Base-by-base conservation (phyloP, 352 stramenopile species). In the Elongisporangium anandrum region DNA sequence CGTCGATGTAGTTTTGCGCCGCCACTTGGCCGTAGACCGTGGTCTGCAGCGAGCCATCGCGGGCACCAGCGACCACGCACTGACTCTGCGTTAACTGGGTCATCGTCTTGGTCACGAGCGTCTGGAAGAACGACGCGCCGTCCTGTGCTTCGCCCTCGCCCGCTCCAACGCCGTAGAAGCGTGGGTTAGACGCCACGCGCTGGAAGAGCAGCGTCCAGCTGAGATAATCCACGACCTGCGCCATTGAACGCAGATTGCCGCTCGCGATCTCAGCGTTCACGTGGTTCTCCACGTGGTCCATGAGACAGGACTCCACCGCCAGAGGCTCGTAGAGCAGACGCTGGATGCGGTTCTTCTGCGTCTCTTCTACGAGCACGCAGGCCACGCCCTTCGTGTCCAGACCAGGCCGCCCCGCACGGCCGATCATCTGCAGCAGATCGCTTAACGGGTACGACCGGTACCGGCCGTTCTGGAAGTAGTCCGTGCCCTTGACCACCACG, bases 381-480 rank as follows among this genome's bases (percentile, higher is more conserved):
- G 97, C 98, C 34, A 98, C 81, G 38, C 96, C 96, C 68, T 92
- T 87, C 19, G 90, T 90, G 70, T 99, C 97, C 66, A 99, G 97
- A 49, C 98, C 79, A 21, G 96, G 96, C 3, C 97, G 86, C 9
- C 98, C 97, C 4, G 97, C 97, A 54, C 98, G 81, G 13, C 98
- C 98, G 80, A 99, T 99, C 97, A 99, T 99, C 71, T 99, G 97
- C n/a, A 99, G 68, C 34, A 99, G 77, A 71, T 99, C 97, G 13
- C 97, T 99, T 56, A 99, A 83, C 26, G 96, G 94, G 66, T 99
- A 99, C 64, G 99, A 97, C 20, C 98, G 90, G 74, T 99, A 99
- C 19, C 97, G 79, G 8, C 87, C 91, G 45, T 87, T 85, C 16
- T 86, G 69, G 77, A 98, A 99, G 64, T 93, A 99, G 65, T 99